Conservation (phyloP, 768 basidiomycete species). For the Mrakia frigida region DNA sequence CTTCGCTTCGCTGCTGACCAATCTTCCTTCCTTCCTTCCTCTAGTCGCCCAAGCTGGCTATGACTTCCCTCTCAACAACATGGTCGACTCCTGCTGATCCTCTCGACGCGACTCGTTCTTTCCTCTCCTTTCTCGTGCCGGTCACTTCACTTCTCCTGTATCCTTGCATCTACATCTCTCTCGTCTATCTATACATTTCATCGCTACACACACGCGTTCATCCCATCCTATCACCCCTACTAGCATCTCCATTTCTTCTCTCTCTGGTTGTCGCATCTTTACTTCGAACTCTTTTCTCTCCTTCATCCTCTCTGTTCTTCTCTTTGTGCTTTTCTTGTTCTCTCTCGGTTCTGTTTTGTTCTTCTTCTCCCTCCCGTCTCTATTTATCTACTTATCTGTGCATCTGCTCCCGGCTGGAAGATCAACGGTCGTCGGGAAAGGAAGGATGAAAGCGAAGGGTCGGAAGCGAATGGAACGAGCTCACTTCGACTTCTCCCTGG, state of each 20-base stretch:
- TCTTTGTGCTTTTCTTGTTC: background rate
- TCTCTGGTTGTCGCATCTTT: too few relatives aligned
- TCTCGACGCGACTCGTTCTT: too few relatives aligned
- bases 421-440: too few relatives aligned
- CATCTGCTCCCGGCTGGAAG: too few relatives aligned
- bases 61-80: slow-evolving; percentile 1
- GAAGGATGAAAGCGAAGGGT: too few relatives aligned
- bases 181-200: background rate
- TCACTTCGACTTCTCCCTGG: too few relatives aligned
- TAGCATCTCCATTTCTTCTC: background rate
- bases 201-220: background rate
- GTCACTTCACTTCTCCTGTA: background rate
- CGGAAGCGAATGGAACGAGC: too few relatives aligned
- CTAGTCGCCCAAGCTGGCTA: slow-evolving; percentile 13
- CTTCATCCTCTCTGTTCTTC: background rate
- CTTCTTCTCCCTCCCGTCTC: too few relatives aligned
- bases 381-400: too few relatives aligned
- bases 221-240: background rate
- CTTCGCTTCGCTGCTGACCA: background rate
- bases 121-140: background rate
- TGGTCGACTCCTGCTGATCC: slow-evolving; percentile 7
- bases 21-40: background rate
- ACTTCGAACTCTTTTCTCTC: background rate
- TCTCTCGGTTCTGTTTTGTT: too few relatives aligned
- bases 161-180: background rate